A percentile compares a stretch with the other conserved stretches of the same genome.
phyloP scores from a whole-genome alignment of 192 early-diverging fungal genomes.

The Globomyces pollinis-pini region DNA sequence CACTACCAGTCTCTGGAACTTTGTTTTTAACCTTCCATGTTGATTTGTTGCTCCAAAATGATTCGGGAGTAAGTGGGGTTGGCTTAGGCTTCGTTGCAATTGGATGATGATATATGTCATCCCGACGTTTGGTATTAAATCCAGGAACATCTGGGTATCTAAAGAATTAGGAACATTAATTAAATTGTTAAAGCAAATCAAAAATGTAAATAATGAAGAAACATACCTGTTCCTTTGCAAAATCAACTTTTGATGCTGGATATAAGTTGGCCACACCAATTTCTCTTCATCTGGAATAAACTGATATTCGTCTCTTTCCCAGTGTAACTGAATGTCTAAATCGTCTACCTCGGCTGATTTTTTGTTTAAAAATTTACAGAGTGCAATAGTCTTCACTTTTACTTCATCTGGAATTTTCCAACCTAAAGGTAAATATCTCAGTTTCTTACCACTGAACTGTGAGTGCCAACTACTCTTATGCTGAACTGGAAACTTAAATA shows the following conservation, averaged over 20 bases:
- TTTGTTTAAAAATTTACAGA: slow-evolving; percentile 16
- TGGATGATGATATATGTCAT: not conserved
- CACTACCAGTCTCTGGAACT: not conserved
- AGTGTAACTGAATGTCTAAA: slow-evolving; percentile 17
- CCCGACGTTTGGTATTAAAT: slow-evolving; percentile 14
- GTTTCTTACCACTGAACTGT: no score
- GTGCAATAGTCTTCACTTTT: slow-evolving; percentile 9
- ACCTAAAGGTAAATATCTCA: no score
- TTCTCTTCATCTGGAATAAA: slow-evolving; percentile 20
- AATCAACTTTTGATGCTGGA: slow-evolving; percentile 24
- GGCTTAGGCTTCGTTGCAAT: not conserved
- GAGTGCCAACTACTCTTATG: not conserved
- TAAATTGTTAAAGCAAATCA: no score
- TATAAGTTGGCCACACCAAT: slow-evolving; percentile 25
- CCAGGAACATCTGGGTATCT: slow-evolving; percentile 31
- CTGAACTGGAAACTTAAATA: slow-evolving; percentile 14
- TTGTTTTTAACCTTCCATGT: slow-evolving; percentile 10
- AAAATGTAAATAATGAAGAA: no score
- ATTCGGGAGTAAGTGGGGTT: not conserved
- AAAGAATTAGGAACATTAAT: no score
- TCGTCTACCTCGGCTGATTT: not conserved
- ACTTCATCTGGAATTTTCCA: slow-evolving; percentile 33
- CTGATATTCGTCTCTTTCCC: slow-evolving; percentile 40
- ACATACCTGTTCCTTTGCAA: slow-evolving; percentile 28
- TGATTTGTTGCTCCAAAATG: not conserved